Conservation (phyloP, 495 filamentous ascomycete genomes). For the Lophiotrema nucula region DNA sequence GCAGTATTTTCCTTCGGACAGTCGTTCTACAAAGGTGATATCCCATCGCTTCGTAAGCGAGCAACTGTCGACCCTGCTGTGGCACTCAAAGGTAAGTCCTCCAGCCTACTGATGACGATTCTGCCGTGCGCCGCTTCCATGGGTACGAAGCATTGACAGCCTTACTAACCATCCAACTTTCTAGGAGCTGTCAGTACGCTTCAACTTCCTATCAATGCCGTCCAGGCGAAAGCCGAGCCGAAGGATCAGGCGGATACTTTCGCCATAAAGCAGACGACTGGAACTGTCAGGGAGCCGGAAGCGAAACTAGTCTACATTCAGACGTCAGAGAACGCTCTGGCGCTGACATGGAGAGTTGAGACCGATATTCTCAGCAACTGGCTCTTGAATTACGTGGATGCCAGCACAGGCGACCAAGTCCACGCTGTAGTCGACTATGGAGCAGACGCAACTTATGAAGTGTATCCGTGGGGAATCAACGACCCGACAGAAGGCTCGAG, state of each 20-base stretch:
- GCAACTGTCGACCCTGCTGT: conserved; percentile 39
- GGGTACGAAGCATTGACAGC: too few species aligned
- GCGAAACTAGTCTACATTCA: conserved; percentile 49
- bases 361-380: conserved; percentile 52
- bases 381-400: conserved; percentile 52
- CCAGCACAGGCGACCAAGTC: conserved; percentile 42
- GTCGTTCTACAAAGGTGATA: conserved; percentile 38
- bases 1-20: conserved; percentile 48
- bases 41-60: conserved; percentile 43
- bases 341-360: conserved; percentile 51
- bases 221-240: conserved; percentile 40
- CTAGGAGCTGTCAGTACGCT: conserved; percentile 39
- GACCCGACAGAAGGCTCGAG: conserved; percentile 49
- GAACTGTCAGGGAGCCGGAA: conserved; percentile 45
- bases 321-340: conserved; percentile 43
- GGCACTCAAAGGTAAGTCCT: conserved; percentile 43
- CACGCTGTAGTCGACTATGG: conserved; percentile 50
- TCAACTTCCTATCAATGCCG: conserved; percentile 39
- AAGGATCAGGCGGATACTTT: conserved; percentile 37
- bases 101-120: too few species aligned
- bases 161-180: too few species aligned
- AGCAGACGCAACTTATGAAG: conserved; percentile 49
- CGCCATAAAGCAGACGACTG: conserved; percentile 42
- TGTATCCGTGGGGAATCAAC: conserved; percentile 49
- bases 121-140: too few species aligned